A percentile compares a stretch with the other conserved stretches of the same genome.
Evolutionary conservation across 352 stramenopile species (phyloP).

Genomic region (Phytopythium kandeliae): DNA sequence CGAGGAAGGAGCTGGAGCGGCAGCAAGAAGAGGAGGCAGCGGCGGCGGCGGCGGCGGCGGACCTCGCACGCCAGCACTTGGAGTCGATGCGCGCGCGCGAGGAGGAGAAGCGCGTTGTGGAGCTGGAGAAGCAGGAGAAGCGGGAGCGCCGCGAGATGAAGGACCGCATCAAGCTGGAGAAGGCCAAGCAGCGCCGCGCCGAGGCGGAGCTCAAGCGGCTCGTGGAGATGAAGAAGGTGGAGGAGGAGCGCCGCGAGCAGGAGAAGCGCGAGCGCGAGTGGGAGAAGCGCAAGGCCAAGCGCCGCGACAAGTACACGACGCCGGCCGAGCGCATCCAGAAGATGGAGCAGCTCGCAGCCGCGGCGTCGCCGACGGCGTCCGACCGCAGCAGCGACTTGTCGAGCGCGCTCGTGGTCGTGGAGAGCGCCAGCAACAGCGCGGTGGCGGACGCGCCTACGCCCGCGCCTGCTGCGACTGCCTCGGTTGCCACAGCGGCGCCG

Average conservation of each 20-base stretch:
- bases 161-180: constrained; percentile 31
- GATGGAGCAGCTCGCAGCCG: constrained; percentile 23
- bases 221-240: constrained; percentile 30
- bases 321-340: constrained; percentile 47
- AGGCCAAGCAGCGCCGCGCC: constrained; percentile 28
- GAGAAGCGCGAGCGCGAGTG: constrained; percentile 34
- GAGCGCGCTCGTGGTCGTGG: constrained; percentile 45
- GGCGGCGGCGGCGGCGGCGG: constrained; percentile 21
- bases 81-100: constrained; percentile 35
- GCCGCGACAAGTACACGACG: constrained; percentile 56
- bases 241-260: constrained; percentile 29
- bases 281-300: constrained; percentile 43
- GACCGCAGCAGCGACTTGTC: constrained; percentile 23
- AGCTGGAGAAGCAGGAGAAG: constrained; percentile 35
- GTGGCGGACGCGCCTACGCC: not conserved
- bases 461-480: not conserved
- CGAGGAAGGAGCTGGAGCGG: constrained; percentile 26
- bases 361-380: constrained; percentile 10
- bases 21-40: constrained; percentile 35
- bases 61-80: constrained; percentile 28
- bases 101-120: constrained; percentile 26
- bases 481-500: not conserved
- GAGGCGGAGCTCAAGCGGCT: constrained; percentile 29
- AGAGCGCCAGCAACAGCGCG: constrained; percentile 11
- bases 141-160: constrained; percentile 35